Evolutionary conservation across 169 alveolate species (phyloP).

Genomic region (Plasmodium gallinaceum): DNA sequence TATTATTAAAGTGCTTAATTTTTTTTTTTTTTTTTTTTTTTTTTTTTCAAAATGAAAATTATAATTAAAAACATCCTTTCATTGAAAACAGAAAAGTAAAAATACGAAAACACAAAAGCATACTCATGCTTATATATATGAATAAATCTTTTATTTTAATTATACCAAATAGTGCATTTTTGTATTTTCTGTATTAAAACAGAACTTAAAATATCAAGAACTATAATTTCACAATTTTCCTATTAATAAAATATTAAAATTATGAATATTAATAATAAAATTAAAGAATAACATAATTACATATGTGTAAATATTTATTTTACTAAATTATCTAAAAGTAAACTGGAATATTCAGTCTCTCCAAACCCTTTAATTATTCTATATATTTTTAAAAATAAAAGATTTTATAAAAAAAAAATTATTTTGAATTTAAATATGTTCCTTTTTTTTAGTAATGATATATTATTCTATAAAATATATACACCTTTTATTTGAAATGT

Average conservation of each 20-base stretch:
- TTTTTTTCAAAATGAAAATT: too few species aligned
- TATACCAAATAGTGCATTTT: slow-evolving; percentile 70
- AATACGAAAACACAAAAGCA: background rate
- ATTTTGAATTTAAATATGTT: background rate
- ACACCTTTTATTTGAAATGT: slow-evolving; percentile 49
- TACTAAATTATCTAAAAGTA: slow-evolving; percentile 55
- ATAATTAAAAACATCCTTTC: too few species aligned
- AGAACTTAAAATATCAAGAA: slow-evolving; percentile 70
- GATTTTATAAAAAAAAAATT: background rate
- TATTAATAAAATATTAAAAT: slow-evolving; percentile 11
- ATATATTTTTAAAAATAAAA: background rate
- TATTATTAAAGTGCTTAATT: background rate
- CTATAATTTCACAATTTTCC: slow-evolving; percentile 68
- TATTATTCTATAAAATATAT: background rate
- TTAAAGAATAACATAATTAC: background rate
- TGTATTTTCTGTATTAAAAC: slow-evolving; percentile 59
- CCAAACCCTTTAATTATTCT: slow-evolving; percentile 65
- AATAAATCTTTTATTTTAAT: background rate
- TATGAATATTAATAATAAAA: background rate
- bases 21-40: too few species aligned
- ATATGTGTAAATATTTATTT: background rate
- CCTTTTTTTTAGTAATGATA: background rate
- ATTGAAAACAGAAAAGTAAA: background rate
- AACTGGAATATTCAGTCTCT: slow-evolving; percentile 37
- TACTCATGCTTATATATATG: background rate